Base-by-base conservation (phyloP, 768 basidiomycete genomes). In the Podaxis sp. region DNA sequence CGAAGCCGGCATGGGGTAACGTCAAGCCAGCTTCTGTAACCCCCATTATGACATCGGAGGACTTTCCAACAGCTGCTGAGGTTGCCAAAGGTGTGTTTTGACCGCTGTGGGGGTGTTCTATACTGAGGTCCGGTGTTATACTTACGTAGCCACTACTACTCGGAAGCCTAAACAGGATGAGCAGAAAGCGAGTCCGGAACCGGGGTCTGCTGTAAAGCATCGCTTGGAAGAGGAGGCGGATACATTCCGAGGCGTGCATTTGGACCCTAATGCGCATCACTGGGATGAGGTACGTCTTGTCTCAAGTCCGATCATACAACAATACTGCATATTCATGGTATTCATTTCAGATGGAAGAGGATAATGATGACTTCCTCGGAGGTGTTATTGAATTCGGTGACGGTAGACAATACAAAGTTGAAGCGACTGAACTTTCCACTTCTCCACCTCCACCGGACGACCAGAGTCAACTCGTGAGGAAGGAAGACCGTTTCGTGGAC, bases 51-150 rank as follows among this genome's bases (percentile, higher is more conserved):
- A 73, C 77, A 49, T 74, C 78, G 41, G 83, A 78, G 61, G 96
- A 99, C 66, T 99, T 99, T 72, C 97, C 97, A 6, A 99, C 97
- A 4, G 95, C 96, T 51, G 94, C 93, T 40, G 97, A 99, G 78
- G 94, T 95, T 49, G 93, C 93, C 6, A 88, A 89, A 78, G 89
- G 93, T 89, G 67, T 68, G 84, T 78, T 22, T 38, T 57, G 58
- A 58, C 58, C 51, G 36, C 37, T 37, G 17, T 58, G 26, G 22
- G 22, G 51, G 26, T 53, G 22, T 30, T 7, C 15, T 22, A 41
- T 57, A 50, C 50, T 65, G 50, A 38, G 66, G 33, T 56, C 59
- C 33, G 8, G 8, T 33, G 60, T 60, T 46, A 37, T 61, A 15
- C 56, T 12, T 44, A 20, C 24, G 26, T 46, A 75, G 75, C 71